Evolutionary conservation across 805 yeast species (phyloP).

Genomic region (Yarrowia phangngaensis): DNA sequence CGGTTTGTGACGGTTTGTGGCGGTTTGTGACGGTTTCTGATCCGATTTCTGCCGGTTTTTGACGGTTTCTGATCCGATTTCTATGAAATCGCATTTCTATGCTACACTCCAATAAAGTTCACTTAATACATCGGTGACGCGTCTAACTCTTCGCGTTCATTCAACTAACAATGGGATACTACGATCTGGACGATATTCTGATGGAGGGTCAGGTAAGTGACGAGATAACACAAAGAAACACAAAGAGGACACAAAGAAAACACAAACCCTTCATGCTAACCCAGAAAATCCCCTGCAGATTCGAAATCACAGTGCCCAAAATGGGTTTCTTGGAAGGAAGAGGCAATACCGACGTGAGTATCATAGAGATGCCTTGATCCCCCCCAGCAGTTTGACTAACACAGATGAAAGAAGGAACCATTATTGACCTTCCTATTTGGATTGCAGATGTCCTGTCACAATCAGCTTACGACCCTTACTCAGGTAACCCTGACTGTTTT

Average conservation of each 20-base stretch:
- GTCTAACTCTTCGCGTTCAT: neutral
- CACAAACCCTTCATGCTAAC: no score
- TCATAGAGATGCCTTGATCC: neutral
- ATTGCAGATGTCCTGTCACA: slow-evolving; percentile 13
- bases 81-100: neutral
- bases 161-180: slow-evolving; percentile 8
- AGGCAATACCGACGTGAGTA: slow-evolving; percentile 18
- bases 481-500: slow-evolving; percentile 15
- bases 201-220: slow-evolving; percentile 23
- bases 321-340: slow-evolving; percentile 11
- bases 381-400: slow-evolving; percentile 1
- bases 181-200: slow-evolving; percentile 23
- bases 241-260: no score
- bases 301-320: slow-evolving; percentile 17
- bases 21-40: neutral
- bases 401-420: slow-evolving; percentile 19
- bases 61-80: neutral
- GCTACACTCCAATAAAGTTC: neutral
- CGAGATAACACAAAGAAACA: no score
- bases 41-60: neutral
- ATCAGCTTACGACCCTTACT: slow-evolving; percentile 10
- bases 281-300: slow-evolving; percentile 25
- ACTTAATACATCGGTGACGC: neutral
- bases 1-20: neutral
- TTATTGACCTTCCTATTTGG: slow-evolving; percentile 17